Conservation (phyloP, 345 rosid species). For the Hirschfeldia incana region DNA sequence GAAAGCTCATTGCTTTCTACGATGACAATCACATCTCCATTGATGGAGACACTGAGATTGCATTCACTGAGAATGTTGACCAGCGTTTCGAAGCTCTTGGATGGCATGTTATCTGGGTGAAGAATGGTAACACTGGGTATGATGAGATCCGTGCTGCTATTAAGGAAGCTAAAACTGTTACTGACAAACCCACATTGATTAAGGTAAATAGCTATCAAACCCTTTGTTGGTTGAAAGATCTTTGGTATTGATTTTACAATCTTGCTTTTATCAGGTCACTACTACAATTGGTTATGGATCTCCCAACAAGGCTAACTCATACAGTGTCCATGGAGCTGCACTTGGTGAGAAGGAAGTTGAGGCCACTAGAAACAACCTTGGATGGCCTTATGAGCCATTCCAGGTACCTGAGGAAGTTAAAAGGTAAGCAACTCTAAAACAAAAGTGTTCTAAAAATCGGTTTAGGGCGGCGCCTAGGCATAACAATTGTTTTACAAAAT, state of each 20-base stretch:
- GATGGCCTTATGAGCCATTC: slow-evolving; percentile 92
- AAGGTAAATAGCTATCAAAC: slow-evolving; percentile 48
- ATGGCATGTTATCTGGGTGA: slow-evolving; percentile 99
- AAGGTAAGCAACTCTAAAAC: slow-evolving; percentile 43
- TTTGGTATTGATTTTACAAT: slow-evolving; percentile 14
- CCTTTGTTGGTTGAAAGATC: background rate
- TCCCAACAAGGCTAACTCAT: slow-evolving; percentile 93
- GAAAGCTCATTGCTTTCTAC: slow-evolving; percentile 94
- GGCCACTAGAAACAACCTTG: slow-evolving; percentile 96
- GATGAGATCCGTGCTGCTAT: slow-evolving; percentile 99
- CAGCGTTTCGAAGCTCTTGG: slow-evolving; percentile 95
- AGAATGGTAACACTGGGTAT: slow-evolving; percentile 97
- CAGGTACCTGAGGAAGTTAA: slow-evolving; percentile 94
- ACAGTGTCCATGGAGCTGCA: slow-evolving; percentile 97
- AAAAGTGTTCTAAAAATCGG: background rate
- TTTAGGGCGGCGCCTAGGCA: no score
- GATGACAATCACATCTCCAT: slow-evolving; percentile 99
- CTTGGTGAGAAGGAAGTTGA: slow-evolving; percentile 98
- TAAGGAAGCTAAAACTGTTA: slow-evolving; percentile 96
- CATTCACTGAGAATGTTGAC: slow-evolving; percentile 88
- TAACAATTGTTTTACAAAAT: no score
- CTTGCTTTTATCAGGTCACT: slow-evolving; percentile 51
- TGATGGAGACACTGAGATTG: slow-evolving; percentile 97
- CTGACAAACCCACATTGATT: slow-evolving; percentile 86
- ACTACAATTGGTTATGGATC: slow-evolving; percentile 98